A percentile compares a stretch with the other conserved stretches of the same genome.
Evolutionary conservation across 495 filamentous ascomycete species (phyloP).

Genomic region (Penicillium roqueforti): DNA sequence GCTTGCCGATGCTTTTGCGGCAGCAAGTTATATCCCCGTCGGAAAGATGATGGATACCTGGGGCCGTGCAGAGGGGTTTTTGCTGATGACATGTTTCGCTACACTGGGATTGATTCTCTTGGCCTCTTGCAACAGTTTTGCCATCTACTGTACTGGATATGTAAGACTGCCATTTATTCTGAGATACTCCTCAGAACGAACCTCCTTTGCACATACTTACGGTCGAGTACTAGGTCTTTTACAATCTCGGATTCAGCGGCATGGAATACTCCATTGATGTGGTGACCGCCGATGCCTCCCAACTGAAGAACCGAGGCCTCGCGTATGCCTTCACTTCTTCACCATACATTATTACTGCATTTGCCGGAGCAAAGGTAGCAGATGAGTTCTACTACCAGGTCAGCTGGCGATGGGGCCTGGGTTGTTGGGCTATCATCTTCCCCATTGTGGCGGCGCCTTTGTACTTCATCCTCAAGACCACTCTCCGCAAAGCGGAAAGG

Average conservation of each 20-base stretch:
- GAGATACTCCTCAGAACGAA: no score
- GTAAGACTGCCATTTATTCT: no score
- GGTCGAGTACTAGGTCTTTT: no score
- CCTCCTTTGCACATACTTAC: no score
- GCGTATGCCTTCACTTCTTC: slow-evolving; percentile 51
- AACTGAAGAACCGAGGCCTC: slow-evolving; percentile 52
- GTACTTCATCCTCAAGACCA: slow-evolving; percentile 37
- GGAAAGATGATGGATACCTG: slow-evolving; percentile 65
- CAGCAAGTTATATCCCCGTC: slow-evolving; percentile 55
- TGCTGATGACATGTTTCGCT: slow-evolving; percentile 29
- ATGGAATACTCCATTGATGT: slow-evolving; percentile 46
- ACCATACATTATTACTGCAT: slow-evolving; percentile 58
- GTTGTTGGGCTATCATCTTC: slow-evolving; percentile 52
- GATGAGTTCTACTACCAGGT: slow-evolving; percentile 39
- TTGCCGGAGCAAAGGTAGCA: slow-evolving; percentile 43
- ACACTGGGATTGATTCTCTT: slow-evolving; percentile 44
- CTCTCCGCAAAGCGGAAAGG: slow-evolving; percentile 49
- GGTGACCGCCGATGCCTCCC: slow-evolving; percentile 57
- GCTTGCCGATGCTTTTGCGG: slow-evolving; percentile 47
- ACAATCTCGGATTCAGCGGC: slow-evolving; percentile 47
- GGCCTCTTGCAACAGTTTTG: slow-evolving; percentile 43
- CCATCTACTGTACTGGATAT: slow-evolving; percentile 42
- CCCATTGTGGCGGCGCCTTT: slow-evolving; percentile 48
- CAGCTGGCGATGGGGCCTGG: slow-evolving; percentile 57
- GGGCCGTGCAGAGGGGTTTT: slow-evolving; percentile 52